Evolutionary conservation across 2,329 filamentous ascomycete species (phyloP).

Genomic region (Penicillium sp.): DNA sequence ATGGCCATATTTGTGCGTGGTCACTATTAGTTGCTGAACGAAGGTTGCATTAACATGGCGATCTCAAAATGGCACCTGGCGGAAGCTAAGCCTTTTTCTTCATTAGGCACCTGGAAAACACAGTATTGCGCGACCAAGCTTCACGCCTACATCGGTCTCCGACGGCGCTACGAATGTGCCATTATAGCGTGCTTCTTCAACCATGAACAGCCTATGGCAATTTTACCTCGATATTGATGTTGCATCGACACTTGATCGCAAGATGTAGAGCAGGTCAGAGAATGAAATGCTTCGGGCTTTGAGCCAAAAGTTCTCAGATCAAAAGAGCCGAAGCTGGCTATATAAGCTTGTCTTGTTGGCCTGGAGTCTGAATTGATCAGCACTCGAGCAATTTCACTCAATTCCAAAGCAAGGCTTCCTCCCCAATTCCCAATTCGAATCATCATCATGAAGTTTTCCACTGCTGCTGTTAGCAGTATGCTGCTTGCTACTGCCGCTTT

Average conservation of each 20-base stretch:
- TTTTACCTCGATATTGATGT: constrained; percentile 1
- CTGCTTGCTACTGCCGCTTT: too few species aligned
- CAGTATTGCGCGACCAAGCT: background rate
- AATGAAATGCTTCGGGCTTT: background rate
- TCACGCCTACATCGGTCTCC: background rate
- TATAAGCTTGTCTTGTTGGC: constrained; percentile 18
- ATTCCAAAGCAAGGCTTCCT: too few species aligned
- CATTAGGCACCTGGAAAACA: background rate
- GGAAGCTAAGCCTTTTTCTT: background rate
- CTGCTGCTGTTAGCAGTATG: too few species aligned
- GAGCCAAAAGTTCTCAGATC: background rate
- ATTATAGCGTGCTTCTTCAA: background rate
- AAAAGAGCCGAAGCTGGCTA: background rate
- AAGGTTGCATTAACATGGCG: background rate
- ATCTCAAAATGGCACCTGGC: background rate
- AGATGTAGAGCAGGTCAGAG: background rate
- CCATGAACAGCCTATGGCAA: background rate
- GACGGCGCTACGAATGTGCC: background rate
- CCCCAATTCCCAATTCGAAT: too few species aligned
- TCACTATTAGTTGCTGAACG: background rate
- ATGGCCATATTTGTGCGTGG: background rate
- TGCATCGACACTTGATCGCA: background rate
- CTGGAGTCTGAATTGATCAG: constrained; percentile 55
- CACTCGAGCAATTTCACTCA: background rate
- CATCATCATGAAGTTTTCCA: too few species aligned